Conservation (phyloP, 306 rosid genomes). For the Begonia loranthoides region DNA sequence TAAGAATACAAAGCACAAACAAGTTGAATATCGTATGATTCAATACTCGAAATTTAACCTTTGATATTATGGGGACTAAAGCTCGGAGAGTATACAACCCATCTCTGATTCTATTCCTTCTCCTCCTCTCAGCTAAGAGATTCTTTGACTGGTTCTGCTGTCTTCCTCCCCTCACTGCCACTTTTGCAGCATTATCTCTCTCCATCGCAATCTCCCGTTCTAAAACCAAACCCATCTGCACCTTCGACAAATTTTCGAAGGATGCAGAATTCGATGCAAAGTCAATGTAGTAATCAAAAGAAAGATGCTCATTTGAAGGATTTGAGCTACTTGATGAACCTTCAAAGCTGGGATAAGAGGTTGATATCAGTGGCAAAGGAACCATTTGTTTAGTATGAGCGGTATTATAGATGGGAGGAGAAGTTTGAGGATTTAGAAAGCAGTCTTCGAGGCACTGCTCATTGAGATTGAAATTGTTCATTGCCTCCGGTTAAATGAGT, state of each 20-base stretch:
- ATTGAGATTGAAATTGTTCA: constrained; percentile 16
- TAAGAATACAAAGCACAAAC: constrained; percentile 6
- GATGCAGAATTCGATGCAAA: constrained; percentile 9
- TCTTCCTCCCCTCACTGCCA: constrained; percentile 13
- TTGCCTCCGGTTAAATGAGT: constrained; percentile 30
- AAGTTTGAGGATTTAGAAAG: constrained; percentile 10
- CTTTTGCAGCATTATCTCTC: constrained; percentile 14
- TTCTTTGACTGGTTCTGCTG: constrained; percentile 44
- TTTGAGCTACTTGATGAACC: constrained; percentile 42
- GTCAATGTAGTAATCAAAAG: constrained; percentile 21
- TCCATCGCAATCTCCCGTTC: constrained; percentile 16
- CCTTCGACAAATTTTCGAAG: constrained; percentile 17
- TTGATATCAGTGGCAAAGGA: constrained; percentile 16
- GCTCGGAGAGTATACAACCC: constrained; percentile 48
- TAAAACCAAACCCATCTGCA: constrained; percentile 13
- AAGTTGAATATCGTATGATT: background rate
- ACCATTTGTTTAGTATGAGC: constrained; percentile 17
- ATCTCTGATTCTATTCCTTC: constrained; percentile 50
- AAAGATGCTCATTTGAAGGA: constrained; percentile 33
- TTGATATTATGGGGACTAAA: constrained; percentile 72
- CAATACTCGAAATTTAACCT: constrained; percentile 26
- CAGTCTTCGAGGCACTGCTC: constrained; percentile 15
- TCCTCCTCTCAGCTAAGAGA: constrained; percentile 67
- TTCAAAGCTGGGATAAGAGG: constrained; percentile 36
- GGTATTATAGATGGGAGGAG: constrained; percentile 11